A percentile compares a stretch with the other conserved stretches of the same genome.
Conservation (phyloP, 108 stramenopile species). For the Hondaea fermentalgiana region DNA sequence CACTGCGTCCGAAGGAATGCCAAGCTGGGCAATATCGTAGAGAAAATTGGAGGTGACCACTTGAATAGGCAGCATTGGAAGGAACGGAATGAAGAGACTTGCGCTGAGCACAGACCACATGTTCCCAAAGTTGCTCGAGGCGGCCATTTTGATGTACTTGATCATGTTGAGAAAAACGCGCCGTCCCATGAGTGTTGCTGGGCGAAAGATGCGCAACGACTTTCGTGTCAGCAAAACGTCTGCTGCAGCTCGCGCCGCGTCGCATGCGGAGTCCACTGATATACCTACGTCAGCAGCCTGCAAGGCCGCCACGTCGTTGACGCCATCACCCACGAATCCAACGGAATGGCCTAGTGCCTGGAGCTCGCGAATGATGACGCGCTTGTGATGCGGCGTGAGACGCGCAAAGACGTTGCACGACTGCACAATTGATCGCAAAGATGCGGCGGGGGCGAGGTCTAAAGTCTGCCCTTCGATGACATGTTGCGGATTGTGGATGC, state of each 20-base stretch:
- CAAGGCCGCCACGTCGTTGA: conserved; percentile 78
- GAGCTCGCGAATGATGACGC: conserved; percentile 57
- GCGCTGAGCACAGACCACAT: not conserved
- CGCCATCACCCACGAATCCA: conserved; percentile 80
- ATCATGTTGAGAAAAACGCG: conserved; percentile 28
- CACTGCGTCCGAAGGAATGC: not conserved
- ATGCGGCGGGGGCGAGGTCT: not conserved
- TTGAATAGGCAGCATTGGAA: conserved; percentile 7
- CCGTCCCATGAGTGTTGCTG: conserved; percentile 60
- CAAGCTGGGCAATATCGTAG: not conserved
- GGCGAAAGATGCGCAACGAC: conserved; percentile 63
- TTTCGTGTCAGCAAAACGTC: conserved; percentile 70
- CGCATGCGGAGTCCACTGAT: conserved; percentile 71
- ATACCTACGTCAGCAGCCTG: conserved; percentile 67
- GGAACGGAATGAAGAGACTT: not conserved
- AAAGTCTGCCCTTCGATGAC: not conserved
- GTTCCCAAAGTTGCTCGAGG: conserved; percentile 7
- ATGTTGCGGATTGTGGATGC: not conserved
- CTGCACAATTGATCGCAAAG: conserved; percentile 42
- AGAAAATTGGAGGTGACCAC: conserved; percentile 6
- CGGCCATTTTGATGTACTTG: conserved; percentile 48
- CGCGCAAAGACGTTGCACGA: conserved; percentile 66
- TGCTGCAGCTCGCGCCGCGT: conserved; percentile 77
- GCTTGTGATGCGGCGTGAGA: conserved; percentile 63
- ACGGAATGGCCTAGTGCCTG: conserved; percentile 44